Evolutionary conservation across 345 rosid genomes (phyloP), one percentile per base, ranked within the genome.

Genomic region (Zanthoxylum bungeanum): DNA sequence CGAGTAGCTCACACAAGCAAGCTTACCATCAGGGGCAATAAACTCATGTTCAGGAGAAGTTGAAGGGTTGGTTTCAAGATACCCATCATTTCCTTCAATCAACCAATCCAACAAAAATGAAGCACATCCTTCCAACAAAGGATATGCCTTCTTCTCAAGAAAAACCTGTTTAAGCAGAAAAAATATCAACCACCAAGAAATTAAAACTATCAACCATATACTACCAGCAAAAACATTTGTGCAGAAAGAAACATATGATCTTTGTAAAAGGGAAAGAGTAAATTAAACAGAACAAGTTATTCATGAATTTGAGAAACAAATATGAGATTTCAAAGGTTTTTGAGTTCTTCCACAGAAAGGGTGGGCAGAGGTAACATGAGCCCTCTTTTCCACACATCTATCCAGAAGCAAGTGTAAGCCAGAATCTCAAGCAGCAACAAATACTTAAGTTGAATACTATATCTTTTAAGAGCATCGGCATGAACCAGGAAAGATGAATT

Each of bases 31-130:
- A 17, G 97, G 98, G 73, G 90, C 83, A 37, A 81, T 82, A 68
- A 95, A 95, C 78, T 77, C 70, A 80, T 92, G 98, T 66, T 95
- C 99, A 30, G 98, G 99, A 67, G 98, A 95, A 24, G 99, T 95
- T 63, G 99, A 95, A 46, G 99, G 99, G 75, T 91, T 95, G 51
- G 98, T 87, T 78, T 85, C 92, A 9, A 95, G 89, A 85, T 81
- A 90, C 60, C 89, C 91, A 4, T 84, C 90, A 42, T 52, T 81
- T 36, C 93, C 97, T 84, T 95, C 85, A 46, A 95, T 84, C 80
- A 92, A 81, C 99, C 99, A 95, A 77, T 92, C 96, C 81, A 95
- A 75, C 66, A 95, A 83, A 85, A 91, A 92, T 33, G 67, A 30
- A 1, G 87, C 56, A 65, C 99, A 95, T 69, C 96, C 99, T 87